Conservation (phyloP, 805 yeast species). For the Spencermartinsiella europaea region DNA sequence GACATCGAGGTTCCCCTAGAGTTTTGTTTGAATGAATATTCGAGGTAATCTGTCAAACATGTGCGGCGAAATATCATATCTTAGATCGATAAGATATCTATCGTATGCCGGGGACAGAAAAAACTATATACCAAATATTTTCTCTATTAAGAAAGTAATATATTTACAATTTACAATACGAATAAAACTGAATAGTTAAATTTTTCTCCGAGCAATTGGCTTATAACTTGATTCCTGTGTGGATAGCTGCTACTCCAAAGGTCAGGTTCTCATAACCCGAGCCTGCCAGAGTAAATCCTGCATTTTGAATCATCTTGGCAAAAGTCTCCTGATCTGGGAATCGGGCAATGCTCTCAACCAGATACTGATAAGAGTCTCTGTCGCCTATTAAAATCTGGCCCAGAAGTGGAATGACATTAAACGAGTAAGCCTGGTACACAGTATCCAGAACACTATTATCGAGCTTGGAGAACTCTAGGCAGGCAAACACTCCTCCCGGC, state of each 20-base stretch:
- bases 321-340: conserved; percentile 92
- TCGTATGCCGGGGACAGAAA: too few species aligned
- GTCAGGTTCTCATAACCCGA: conserved; percentile 91
- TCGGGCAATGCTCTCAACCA: conserved; percentile 87
- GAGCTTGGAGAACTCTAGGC: conserved; percentile 92
- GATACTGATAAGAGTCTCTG: conserved; percentile 90
- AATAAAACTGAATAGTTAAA: too few species aligned
- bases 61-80: too few species aligned
- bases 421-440: conserved; percentile 82
- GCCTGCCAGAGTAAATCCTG: conserved; percentile 89
- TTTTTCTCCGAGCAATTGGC: too few species aligned
- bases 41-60: too few species aligned
- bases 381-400: conserved; percentile 95
- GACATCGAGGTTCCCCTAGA: too few species aligned
- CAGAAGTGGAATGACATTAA: conserved; percentile 82
- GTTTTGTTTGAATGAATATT: too few species aligned
- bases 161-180: too few species aligned
- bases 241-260: conserved; percentile 93
- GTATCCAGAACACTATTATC: conserved; percentile 70
- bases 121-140: too few species aligned
- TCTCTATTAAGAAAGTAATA: too few species aligned
- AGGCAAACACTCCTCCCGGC: conserved; percentile 97
- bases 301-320: conserved; percentile 85
- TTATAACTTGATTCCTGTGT: conserved; percentile 85
- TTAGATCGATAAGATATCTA: too few species aligned